These are phyloP conservation scores for Suillus ampliporus DNA, from an alignment of 768 basidiomycete species.

Conservation along the genomic window DNA sequence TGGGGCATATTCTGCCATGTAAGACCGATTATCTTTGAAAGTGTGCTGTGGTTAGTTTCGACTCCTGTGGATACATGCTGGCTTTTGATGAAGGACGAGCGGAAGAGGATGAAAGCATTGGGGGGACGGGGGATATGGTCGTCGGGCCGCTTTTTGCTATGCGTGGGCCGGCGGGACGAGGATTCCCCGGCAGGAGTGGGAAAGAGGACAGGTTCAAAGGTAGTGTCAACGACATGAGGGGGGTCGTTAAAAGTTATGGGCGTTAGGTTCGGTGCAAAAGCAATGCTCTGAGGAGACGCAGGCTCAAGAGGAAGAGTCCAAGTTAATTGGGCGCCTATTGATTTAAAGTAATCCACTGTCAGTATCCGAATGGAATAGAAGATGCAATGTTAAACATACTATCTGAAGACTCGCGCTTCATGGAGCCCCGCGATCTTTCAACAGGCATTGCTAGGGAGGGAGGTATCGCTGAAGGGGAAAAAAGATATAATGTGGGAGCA, in stretches of 20 bases:
- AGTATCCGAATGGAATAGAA: conserved; percentile 15
- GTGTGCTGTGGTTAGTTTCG: conserved; percentile 82
- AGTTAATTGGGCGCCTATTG: conserved; percentile 47
- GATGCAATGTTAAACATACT: conserved; percentile 35
- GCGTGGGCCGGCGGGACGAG: conserved; percentile 51
- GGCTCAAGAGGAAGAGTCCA: conserved; percentile 54
- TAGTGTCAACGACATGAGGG: conserved; percentile 41
- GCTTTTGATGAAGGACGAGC: conserved; percentile 80
- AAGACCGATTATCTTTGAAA: conserved; percentile 84
- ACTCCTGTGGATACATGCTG: conserved; percentile 78
- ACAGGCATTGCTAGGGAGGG: conserved; percentile 47
- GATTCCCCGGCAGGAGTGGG: conserved; percentile 48
- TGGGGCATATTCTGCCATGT: conserved; percentile 82
- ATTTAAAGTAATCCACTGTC: conserved; percentile 20
- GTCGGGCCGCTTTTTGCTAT: conserved; percentile 72
- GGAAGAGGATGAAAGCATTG: conserved; percentile 88
- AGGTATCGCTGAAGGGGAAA: conserved; percentile 32
- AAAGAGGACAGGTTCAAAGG: conserved; percentile 60
- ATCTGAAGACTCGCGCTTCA: conserved; percentile 40
- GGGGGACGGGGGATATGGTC: conserved; percentile 85
- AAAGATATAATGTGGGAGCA: conserved; percentile 13
- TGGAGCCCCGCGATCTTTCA: conserved; percentile 46
- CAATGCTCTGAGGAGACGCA: conserved; percentile 45
- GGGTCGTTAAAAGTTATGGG: conserved; percentile 62
- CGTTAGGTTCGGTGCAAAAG: conserved; percentile 64